Evolutionary conservation across 352 stramenopile genomes (phyloP).

Genomic region (Stramenopiles sp.): DNA sequence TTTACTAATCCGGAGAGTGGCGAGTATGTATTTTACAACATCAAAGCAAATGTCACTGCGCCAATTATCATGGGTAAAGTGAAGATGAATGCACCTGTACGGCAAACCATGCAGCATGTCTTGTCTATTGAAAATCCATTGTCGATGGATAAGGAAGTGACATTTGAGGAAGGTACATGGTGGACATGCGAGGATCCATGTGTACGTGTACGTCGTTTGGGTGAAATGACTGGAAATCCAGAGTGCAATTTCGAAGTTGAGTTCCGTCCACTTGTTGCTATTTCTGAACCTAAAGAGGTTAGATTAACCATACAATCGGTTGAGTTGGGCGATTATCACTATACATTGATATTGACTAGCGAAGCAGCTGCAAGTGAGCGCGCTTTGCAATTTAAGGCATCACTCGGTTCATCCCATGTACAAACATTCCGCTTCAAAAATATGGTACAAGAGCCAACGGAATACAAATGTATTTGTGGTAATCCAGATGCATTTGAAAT

Average conservation of each 20-base stretch:
- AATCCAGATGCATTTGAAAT: slow-evolving; percentile 7
- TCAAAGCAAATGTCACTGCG: slow-evolving; percentile 33
- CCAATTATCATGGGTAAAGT: slow-evolving; percentile 46
- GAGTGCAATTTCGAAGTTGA: slow-evolving; percentile 67
- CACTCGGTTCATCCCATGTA: slow-evolving; percentile 43
- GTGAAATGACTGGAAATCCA: slow-evolving; percentile 34
- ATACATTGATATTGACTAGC: slow-evolving; percentile 47
- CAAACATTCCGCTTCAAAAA: slow-evolving; percentile 51
- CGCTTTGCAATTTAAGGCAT: slow-evolving; percentile 49
- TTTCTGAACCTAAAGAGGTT: slow-evolving; percentile 25
- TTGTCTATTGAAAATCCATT: slow-evolving; percentile 75
- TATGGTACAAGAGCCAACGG: slow-evolving; percentile 17
- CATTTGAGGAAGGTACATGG: slow-evolving; percentile 53
- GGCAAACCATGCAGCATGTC: slow-evolving; percentile 44
- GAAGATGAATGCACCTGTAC: slow-evolving; percentile 49
- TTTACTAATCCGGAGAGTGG: slow-evolving; percentile 53
- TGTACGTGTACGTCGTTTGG: slow-evolving; percentile 42
- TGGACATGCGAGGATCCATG: slow-evolving; percentile 40
- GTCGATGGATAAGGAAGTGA: slow-evolving; percentile 24
- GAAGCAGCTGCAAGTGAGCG: slow-evolving; percentile 37
- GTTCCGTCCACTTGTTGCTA: slow-evolving; percentile 51
- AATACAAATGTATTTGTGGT: neutral
- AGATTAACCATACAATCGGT: slow-evolving; percentile 45
- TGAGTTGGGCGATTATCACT: slow-evolving; percentile 62
- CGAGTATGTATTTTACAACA: slow-evolving; percentile 52